These are phyloP conservation scores for Adiantum capillusveneris DNA, from an alignment of 75 land plant species.

Conservation along the genomic window DNA sequence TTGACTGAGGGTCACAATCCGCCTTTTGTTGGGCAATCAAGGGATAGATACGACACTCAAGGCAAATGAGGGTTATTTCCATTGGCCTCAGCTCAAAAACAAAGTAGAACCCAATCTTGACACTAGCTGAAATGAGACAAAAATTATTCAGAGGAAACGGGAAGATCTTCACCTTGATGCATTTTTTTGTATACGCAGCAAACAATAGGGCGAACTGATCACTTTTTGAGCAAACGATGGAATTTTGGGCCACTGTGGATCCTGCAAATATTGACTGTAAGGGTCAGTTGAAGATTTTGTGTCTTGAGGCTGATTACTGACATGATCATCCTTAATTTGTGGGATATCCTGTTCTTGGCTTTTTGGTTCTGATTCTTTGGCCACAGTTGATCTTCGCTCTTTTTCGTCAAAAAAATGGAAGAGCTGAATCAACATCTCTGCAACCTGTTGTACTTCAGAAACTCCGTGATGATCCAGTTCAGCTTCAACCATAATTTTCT, in stretches of 20 bases:
- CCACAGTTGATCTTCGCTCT: background rate
- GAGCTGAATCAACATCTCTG: constrained; percentile 13
- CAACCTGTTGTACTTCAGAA: constrained; percentile 17
- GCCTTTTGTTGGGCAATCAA: too few relatives aligned
- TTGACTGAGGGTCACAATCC: too few relatives aligned
- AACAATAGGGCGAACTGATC: constrained; percentile 7
- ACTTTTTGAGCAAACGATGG: constrained; percentile 14
- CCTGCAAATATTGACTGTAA: background rate
- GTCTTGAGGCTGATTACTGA: too few relatives aligned
- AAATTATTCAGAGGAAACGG: background rate
- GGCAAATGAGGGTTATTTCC: too few relatives aligned
- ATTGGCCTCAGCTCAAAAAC: too few relatives aligned
- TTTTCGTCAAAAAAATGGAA: constrained; percentile 10
- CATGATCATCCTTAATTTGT: background rate
- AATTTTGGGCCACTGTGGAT: background rate
- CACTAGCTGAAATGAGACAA: too few relatives aligned
- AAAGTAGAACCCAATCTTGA: too few relatives aligned
- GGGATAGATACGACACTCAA: too few relatives aligned
- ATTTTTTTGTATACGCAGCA: constrained; percentile 20
- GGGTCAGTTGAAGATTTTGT: too few relatives aligned
- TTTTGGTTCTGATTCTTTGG: background rate
- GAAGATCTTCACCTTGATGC: constrained; percentile 16
- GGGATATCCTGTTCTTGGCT: background rate
- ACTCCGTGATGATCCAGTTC: constrained; percentile 15
- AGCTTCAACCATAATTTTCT: constrained; percentile 16